Base-by-base conservation (phyloP, 768 basidiomycete genomes). In the Lactifluus subvellereus region DNA sequence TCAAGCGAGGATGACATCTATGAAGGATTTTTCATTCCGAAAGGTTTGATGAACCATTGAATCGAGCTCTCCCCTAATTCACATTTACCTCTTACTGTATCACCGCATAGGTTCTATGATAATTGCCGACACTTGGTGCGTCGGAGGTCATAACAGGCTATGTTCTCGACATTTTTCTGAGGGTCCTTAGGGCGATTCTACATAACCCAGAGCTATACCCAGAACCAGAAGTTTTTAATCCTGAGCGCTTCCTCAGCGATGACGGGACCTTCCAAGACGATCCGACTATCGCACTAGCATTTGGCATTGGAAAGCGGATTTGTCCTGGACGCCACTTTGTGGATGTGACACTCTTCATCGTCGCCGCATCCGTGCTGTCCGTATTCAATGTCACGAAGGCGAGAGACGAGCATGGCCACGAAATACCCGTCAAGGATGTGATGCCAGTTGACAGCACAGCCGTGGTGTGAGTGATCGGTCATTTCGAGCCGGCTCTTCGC, bases 271-370 rank as follows among this genome's bases (percentile, higher is more conserved):
- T 49, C 30, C 22, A 30, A 14, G 60, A 55, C 13, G 60, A 61
- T 18, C 47, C 20, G 10, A 54, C 7, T 10, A 32, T 61, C 3
- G 1, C 45, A 4, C 37, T 48, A 1, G 53, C 47, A 3, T 61
- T 49, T 40, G 60, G 60, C 5, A 47, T 18, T 32, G 60, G 59
- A 27, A 57, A 37, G 27, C 54, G 64, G 8, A 42, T 62, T 18
- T 65, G 64, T 49, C 60, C 64, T 3, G 64, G 59, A 14, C 48
- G 60, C 18, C 54, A 65, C 51, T 51, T 61, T 16, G 54, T 49
- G 3, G 64, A 65, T 14, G 49, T 50, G 11, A 61, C 40, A 5
- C 20, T 61, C 27, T 65, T 62, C 8, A 30, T 65, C n/a, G 43
- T 61, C 9, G n/a, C 47, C 1, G 42, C 57, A 16, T 56, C 54